phyloP scores from a whole-genome alignment of 2,329 filamentous ascomycete species.

The Xylariaceae sp. region DNA sequence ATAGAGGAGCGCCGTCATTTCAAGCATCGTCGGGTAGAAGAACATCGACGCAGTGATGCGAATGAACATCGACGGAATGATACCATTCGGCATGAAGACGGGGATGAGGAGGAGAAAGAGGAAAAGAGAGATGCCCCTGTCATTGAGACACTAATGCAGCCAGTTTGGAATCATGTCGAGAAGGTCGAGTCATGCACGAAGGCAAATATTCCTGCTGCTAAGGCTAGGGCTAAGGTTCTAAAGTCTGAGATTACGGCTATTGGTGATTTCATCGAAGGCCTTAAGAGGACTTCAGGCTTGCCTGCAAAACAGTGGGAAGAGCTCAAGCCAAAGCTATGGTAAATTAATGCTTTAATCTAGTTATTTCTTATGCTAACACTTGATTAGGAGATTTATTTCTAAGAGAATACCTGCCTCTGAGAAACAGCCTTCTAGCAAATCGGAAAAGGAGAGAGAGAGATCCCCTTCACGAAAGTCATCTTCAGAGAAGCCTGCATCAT shows the following conservation, averaged over 20 bases:
- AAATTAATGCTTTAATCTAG: constrained; percentile 23
- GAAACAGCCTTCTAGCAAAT: constrained; percentile 35
- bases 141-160: constrained; percentile 43
- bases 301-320: constrained; percentile 39
- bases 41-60: constrained; percentile 44
- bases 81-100: constrained; percentile 41
- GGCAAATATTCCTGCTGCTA: constrained; percentile 42
- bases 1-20: constrained; percentile 53
- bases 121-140: constrained; percentile 42
- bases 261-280: constrained; percentile 43
- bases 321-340: constrained; percentile 46
- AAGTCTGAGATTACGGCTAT: constrained; percentile 45
- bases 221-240: constrained; percentile 42
- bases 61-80: constrained; percentile 43
- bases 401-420: constrained; percentile 44
- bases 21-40: constrained; percentile 60
- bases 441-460: constrained; percentile 35
- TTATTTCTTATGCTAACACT: constrained; percentile 24
- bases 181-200: constrained; percentile 43
- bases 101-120: constrained; percentile 50
- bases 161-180: constrained; percentile 41
- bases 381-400: constrained; percentile 42
- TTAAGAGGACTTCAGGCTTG: constrained; percentile 41
- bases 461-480: constrained; percentile 27
- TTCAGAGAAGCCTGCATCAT: constrained; percentile 32